Percentiles rank a stretch among this genome's conserved stretches.
Conservation (phyloP, 164 flowering plant species). For the Vitis riparia region DNA sequence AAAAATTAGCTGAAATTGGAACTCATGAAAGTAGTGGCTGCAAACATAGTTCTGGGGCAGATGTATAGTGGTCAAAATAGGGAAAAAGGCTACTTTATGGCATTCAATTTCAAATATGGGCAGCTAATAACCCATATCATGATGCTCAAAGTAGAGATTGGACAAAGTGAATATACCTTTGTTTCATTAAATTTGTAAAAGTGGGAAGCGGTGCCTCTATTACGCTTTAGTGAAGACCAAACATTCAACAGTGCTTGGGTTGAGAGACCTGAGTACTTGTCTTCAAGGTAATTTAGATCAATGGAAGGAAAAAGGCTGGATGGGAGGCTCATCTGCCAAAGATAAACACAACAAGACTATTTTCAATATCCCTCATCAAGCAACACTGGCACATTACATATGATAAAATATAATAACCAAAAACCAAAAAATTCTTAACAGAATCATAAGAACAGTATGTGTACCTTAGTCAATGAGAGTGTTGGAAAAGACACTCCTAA, state of each 20-base stretch:
- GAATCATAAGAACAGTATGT: not conserved
- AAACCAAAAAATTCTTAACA: not conserved
- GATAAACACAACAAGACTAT: not conserved
- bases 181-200: slow-evolving; percentile 22
- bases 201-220: slow-evolving; percentile 8
- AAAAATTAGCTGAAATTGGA: too few species aligned
- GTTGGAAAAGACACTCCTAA: slow-evolving; percentile 57
- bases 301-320: slow-evolving; percentile 45
- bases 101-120: not conserved
- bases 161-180: slow-evolving; percentile 27
- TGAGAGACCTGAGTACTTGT: slow-evolving; percentile 57
- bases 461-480: slow-evolving; percentile 45
- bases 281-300: slow-evolving; percentile 54
- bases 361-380: not conserved
- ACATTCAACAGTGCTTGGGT: slow-evolving; percentile 42
- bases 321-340: slow-evolving; percentile 39
- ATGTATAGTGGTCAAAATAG: too few species aligned
- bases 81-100: not conserved
- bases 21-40: too few species aligned
- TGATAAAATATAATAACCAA: not conserved
- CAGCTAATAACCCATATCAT: not conserved
- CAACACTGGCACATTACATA: not conserved
- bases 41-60: too few species aligned
- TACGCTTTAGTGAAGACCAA: slow-evolving; percentile 43
- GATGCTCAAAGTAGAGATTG: not conserved